Conservation (phyloP, 805 yeast genomes). For the Kregervanrija fluxuum region DNA sequence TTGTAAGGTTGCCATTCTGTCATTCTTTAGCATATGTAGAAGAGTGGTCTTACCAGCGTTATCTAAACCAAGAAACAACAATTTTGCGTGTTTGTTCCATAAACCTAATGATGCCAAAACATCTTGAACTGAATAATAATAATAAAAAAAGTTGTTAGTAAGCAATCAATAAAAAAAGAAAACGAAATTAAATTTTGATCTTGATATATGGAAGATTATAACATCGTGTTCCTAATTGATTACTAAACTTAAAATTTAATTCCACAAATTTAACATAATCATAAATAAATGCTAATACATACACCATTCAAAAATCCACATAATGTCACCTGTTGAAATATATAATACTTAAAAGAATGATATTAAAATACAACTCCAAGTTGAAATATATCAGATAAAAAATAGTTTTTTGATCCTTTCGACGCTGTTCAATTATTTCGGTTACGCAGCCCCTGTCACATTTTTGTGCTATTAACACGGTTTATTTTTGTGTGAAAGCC, state of each 20-base stretch:
- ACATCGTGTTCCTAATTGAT: too few species aligned
- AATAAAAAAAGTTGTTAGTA: background rate
- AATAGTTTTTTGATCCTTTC: too few species aligned
- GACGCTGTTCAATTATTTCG: too few species aligned
- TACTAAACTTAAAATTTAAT: too few species aligned
- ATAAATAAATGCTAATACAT: constrained; percentile 15
- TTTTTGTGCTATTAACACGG: too few species aligned
- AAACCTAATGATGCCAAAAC: constrained; percentile 72
- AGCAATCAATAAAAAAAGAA: background rate
- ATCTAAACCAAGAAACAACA: constrained; percentile 91
- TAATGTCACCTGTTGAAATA: constrained; percentile 3
- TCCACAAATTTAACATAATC: background rate
- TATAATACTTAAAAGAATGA: background rate
- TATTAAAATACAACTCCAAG: too few species aligned
- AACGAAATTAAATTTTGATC: background rate
- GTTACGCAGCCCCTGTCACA: too few species aligned
- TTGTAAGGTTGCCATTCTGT: constrained; percentile 93
- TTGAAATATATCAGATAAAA: too few species aligned
- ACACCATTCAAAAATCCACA: constrained; percentile 36
- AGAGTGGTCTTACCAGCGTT: constrained; percentile 96
- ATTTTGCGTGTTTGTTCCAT: constrained; percentile 93
- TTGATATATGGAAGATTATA: too few species aligned
- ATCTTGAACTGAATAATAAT: constrained; percentile 48
- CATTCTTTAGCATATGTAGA: constrained; percentile 82
- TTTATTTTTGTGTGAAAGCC: too few species aligned